phyloP scores from a whole-genome alignment of 1,139 yeast species.

The Geotrichum restrictum region DNA sequence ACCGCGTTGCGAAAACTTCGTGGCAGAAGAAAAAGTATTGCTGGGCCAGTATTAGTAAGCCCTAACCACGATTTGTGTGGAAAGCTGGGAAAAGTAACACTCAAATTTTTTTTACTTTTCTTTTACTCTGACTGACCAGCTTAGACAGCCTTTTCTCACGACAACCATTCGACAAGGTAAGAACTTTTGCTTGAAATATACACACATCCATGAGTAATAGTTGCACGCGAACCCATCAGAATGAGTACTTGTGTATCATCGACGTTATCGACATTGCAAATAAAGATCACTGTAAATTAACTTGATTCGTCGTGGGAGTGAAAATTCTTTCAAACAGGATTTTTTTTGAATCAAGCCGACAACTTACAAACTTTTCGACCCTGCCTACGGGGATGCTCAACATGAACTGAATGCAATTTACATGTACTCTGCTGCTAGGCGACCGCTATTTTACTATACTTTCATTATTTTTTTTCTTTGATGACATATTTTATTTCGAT shows the following conservation, averaged over 20 bases:
- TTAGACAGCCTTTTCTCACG: constrained; percentile 20
- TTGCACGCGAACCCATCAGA: not conserved
- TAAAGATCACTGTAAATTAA: no score
- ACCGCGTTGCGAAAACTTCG: no score
- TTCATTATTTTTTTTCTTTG: not conserved
- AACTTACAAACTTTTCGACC: not conserved
- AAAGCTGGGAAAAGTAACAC: constrained; percentile 10
- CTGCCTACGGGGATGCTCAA: not conserved
- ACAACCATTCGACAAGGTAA: constrained; percentile 22
- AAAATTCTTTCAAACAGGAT: no score
- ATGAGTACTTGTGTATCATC: no score
- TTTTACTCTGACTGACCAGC: constrained; percentile 18
- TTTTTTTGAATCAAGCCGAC: not conserved
- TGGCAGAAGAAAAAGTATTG: no score
- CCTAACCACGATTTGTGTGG: constrained; percentile 8
- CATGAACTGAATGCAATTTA: no score
- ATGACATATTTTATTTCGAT: not conserved
- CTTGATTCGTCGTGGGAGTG: no score
- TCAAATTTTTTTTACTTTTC: constrained; percentile 18
- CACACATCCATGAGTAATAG: no score
- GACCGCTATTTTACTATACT: not conserved
- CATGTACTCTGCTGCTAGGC: not conserved
- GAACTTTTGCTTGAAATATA: not conserved
- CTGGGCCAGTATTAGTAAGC: not conserved
- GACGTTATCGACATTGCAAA: not conserved